Conservation (phyloP, 192 early-diverging fungal species). For the Coemansia sp. region DNA sequence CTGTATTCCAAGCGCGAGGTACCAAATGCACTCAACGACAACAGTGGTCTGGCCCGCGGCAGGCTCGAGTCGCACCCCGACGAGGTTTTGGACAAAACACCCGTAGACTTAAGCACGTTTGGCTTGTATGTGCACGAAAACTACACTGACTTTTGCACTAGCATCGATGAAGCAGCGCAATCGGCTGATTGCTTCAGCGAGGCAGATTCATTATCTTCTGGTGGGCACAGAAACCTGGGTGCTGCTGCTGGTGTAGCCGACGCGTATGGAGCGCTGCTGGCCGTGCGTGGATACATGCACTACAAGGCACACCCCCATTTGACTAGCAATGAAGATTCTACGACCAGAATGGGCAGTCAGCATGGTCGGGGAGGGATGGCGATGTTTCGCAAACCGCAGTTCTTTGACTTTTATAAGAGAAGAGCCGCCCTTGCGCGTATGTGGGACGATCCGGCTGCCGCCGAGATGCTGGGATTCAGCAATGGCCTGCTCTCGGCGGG, state of each 20-base stretch:
- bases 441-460: conserved; percentile 12
- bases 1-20: conserved; percentile 60
- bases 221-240: background rate
- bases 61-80: conserved; percentile 40
- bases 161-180: conserved; percentile 53
- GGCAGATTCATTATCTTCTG: conserved; percentile 39
- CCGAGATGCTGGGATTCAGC: conserved; percentile 15
- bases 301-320: conserved; percentile 16
- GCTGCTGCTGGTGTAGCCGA: conserved; percentile 8
- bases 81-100: conserved; percentile 55
- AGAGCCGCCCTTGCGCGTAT: conserved; percentile 5
- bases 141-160: conserved; percentile 53
- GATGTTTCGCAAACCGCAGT: conserved; percentile 34
- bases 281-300: conserved; percentile 44
- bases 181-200: conserved; percentile 58
- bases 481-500: conserved; percentile 11
- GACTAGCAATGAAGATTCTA: background rate
- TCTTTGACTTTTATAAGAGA: conserved; percentile 37
- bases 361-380: conserved; percentile 15
- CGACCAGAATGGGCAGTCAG: background rate
- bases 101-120: conserved; percentile 59
- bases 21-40: background rate
- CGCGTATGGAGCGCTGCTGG: conserved; percentile 25
- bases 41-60: conserved; percentile 17
- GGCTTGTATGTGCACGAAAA: conserved; percentile 64